A percentile compares a stretch with the other conserved stretches of the same genome.
These are phyloP conservation scores for Neoascochyta sp. DNA, from an alignment of 2,329 filamentous ascomycete genomes.

Conservation along the genomic window DNA sequence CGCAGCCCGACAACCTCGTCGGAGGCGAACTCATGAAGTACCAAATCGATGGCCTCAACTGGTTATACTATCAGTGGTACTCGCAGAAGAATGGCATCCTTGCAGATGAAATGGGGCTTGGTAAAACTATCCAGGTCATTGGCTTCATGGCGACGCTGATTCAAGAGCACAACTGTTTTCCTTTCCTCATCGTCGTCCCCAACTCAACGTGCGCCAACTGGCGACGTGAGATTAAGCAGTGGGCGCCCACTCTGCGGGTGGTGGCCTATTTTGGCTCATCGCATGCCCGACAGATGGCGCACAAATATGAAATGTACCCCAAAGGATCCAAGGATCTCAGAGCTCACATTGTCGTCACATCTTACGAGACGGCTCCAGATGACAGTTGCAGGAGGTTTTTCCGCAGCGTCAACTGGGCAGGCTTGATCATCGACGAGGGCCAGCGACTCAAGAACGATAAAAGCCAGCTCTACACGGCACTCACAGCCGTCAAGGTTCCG, in stretches of 20 bases:
- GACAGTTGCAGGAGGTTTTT: constrained; percentile 64
- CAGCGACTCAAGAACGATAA: constrained; percentile 93
- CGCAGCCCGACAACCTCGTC: constrained; percentile 69
- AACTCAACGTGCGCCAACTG: constrained; percentile 97
- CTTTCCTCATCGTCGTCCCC: constrained; percentile 88
- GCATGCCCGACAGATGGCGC: constrained; percentile 70
- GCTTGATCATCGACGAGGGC: constrained; percentile 89
- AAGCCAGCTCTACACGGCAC: constrained; percentile 71
- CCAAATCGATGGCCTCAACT: constrained; percentile 89
- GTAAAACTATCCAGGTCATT: constrained; percentile 94
- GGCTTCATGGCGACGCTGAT: constrained; percentile 70
- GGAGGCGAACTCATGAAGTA: constrained; percentile 88
- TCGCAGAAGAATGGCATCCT: constrained; percentile 79
- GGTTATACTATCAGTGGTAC: constrained; percentile 90
- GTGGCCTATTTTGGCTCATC: constrained; percentile 88
- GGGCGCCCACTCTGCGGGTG: constrained; percentile 79
- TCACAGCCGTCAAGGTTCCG: constrained; percentile 70
- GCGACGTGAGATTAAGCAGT: constrained; percentile 92
- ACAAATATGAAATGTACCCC: constrained; percentile 81
- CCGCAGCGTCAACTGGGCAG: constrained; percentile 72
- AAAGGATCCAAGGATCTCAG: constrained; percentile 62
- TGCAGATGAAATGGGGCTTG: constrained; percentile 96
- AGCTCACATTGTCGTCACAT: constrained; percentile 90
- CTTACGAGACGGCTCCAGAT: constrained; percentile 84
- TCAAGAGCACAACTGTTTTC: constrained; percentile 68